Base-by-base conservation (phyloP, 108 stramenopile species). In the Nannochloropsis gaditana region DNA sequence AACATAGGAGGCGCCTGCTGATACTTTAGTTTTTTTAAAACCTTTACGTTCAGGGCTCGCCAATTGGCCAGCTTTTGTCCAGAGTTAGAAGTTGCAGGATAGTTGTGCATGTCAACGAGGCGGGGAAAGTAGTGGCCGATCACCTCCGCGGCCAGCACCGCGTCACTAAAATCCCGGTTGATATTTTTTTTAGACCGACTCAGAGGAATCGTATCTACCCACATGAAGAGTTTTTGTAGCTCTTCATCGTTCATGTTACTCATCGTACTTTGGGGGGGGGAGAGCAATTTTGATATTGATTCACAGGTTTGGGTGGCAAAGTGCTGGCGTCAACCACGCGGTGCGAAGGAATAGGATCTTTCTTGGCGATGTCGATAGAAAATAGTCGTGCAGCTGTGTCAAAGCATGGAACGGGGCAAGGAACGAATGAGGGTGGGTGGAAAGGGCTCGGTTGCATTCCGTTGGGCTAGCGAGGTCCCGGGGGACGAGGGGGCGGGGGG, bases 71-170 rank as follows among this genome's bases (percentile, higher is more conserved):
- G 31, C 83, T 93, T 93, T 84, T 93, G 92, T 11, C 43, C 79
- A 44, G 91, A 47, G 21, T 87, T 45, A 79, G 92, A 93, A 3
- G 93, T 92, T 2, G 92, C 84, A 3, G 87, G 42, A 85, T 93
- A 93, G 85, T 93, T 93, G 86, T 93, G 93, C 15, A 93, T 79
- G 45, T 93, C 91, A 2, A 93, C 92, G 3, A 93, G 85, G 42
- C 89, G 84, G 9, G 93, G 93, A 82, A 93, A 92, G 86, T 92
- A 93, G 90, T 91, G 89, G 17, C 85, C 83, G 43, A 93, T 84
- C 44, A 93, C 93, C 89, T 93, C 93, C 1, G 93, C 93, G 1
- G 91, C 85, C 43, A 93, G 84, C 11, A 92, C 90, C 15, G 92
- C 93, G 83, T 93, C 93, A 80, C 90, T 91, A 87, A 93, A 93